A percentile compares a stretch with the other conserved stretches of the same genome.
Conservation (phyloP, 2,329 filamentous ascomycete species). For the Paraphaeosphaeria minitans region DNA sequence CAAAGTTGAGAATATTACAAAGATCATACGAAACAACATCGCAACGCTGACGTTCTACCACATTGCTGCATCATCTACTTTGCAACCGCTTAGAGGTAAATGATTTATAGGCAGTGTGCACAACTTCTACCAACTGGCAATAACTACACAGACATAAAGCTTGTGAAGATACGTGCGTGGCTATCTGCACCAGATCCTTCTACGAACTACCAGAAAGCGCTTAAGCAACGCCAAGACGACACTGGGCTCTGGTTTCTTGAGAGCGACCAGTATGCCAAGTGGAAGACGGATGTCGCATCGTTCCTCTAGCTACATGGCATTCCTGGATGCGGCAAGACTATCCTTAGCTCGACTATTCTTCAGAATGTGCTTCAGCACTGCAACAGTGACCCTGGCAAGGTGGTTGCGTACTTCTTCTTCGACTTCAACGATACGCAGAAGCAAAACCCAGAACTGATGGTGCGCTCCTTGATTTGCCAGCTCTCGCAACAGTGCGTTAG, state of each 20-base stretch:
- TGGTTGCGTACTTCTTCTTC: constrained; percentile 23
- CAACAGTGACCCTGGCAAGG: constrained; percentile 12
- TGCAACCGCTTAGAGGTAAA: no score
- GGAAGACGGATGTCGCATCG: constrained; percentile 10
- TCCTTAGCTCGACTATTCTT: constrained; percentile 19
- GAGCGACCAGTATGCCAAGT: constrained; percentile 7
- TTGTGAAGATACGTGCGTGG: constrained; percentile 23
- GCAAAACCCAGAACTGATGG: constrained; percentile 33
- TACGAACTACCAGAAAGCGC: constrained; percentile 33
- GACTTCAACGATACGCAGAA: constrained; percentile 43
- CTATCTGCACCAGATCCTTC: constrained; percentile 40
- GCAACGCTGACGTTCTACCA: no score
- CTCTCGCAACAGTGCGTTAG: constrained; percentile 27
- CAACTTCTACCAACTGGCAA: no score
- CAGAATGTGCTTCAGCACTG: constrained; percentile 20
- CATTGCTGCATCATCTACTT: no score
- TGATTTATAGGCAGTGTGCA: no score
- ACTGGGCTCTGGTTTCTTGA: constrained; percentile 26
- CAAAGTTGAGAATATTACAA: no score
- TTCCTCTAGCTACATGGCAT: constrained; percentile 16
- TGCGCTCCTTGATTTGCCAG: constrained; percentile 46
- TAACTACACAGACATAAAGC: not conserved
- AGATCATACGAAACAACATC: no score
- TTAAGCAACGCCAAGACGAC: constrained; percentile 11
- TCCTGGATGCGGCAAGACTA: constrained; percentile 23